A percentile compares a stretch with the other conserved stretches of the same genome.
These are phyloP conservation scores for Phytophthora macrochlamydospora DNA, from an alignment of 352 stramenopile species.

Conservation along the genomic window DNA sequence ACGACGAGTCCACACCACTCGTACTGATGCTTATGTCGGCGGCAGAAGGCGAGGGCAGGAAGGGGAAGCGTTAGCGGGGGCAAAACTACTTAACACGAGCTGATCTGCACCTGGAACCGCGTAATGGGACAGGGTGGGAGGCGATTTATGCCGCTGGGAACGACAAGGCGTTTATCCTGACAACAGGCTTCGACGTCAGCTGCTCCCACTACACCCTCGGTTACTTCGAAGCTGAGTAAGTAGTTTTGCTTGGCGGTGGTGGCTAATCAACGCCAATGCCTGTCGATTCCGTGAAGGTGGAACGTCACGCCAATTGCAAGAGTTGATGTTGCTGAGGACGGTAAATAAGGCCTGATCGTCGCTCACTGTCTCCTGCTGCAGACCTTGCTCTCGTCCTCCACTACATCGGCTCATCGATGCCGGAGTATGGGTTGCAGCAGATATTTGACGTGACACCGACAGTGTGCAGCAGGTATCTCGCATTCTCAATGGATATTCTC, in stretches of 20 bases:
- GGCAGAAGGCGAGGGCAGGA: neutral
- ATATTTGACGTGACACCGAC: conserved; percentile 22
- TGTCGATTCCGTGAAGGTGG: too few relatives aligned
- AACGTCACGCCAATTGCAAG: conserved; percentile 3
- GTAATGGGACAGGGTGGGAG: neutral
- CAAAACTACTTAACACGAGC: neutral
- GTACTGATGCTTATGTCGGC: neutral
- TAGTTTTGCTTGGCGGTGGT: neutral
- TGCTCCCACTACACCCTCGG: conserved; percentile 15
- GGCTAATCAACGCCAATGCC: too few relatives aligned
- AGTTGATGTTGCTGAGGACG: conserved; percentile 3
- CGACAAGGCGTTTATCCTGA: conserved; percentile 13
- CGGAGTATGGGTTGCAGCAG: conserved; percentile 14
- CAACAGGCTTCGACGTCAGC: conserved; percentile 19
- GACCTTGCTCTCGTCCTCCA: conserved; percentile 21
- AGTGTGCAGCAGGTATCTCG: conserved; percentile 20
- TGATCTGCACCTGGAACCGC: neutral
- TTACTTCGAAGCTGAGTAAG: neutral
- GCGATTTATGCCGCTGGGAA: conserved; percentile 2
- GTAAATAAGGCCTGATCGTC: conserved; percentile 4
- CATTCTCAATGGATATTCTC: conserved; percentile 19
- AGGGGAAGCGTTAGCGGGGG: neutral
- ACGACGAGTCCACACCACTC: neutral
- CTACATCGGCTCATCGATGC: conserved; percentile 21
- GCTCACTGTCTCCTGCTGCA: conserved; percentile 6